These are phyloP conservation scores for Botryosphaeria dothidea DNA, from an alignment of 2,329 filamentous ascomycete species.

Conservation along the genomic window DNA sequence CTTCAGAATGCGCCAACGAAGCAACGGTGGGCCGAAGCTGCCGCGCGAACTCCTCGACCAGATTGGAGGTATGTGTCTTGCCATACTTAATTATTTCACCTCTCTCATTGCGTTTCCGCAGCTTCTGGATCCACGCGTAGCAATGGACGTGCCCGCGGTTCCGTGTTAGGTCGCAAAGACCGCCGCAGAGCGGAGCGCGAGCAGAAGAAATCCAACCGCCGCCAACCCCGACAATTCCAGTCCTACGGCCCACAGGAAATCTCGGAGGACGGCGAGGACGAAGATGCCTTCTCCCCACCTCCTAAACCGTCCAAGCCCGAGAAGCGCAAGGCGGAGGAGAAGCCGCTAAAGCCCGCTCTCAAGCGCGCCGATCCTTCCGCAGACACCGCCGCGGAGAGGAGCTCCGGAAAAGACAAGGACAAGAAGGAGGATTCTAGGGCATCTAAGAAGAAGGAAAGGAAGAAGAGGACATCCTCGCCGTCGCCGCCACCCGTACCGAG, in stretches of 20 bases:
- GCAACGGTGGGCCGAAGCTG: constrained; percentile 45
- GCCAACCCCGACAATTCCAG: constrained; percentile 17
- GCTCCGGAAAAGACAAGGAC: neutral
- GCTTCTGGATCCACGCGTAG: constrained; percentile 25
- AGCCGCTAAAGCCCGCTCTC: constrained; percentile 38
- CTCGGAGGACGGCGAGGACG: constrained; percentile 27
- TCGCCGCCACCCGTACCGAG: constrained; percentile 31
- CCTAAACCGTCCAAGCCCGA: constrained; percentile 21
- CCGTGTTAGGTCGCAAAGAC: constrained; percentile 57
- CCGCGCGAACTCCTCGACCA: constrained; percentile 48
- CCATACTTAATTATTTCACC: neutral
- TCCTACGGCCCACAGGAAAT: neutral
- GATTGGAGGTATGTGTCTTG: constrained; percentile 37
- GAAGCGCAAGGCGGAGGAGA: constrained; percentile 26
- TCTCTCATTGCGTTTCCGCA: neutral
- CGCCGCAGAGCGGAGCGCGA: constrained; percentile 66
- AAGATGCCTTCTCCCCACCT: constrained; percentile 23
- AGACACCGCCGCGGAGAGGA: neutral
- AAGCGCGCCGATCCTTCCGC: constrained; percentile 30
- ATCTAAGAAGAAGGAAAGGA: constrained; percentile 25
- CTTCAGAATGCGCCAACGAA: constrained; percentile 37
- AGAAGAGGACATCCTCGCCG: constrained; percentile 8
- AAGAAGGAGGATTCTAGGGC: constrained; percentile 23
- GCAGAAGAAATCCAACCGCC: constrained; percentile 56
- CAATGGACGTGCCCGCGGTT: constrained; percentile 30